A percentile compares a stretch with the other conserved stretches of the same genome.
phyloP scores from a whole-genome alignment of 768 basidiomycete species.

The Termitomyces sp. region DNA sequence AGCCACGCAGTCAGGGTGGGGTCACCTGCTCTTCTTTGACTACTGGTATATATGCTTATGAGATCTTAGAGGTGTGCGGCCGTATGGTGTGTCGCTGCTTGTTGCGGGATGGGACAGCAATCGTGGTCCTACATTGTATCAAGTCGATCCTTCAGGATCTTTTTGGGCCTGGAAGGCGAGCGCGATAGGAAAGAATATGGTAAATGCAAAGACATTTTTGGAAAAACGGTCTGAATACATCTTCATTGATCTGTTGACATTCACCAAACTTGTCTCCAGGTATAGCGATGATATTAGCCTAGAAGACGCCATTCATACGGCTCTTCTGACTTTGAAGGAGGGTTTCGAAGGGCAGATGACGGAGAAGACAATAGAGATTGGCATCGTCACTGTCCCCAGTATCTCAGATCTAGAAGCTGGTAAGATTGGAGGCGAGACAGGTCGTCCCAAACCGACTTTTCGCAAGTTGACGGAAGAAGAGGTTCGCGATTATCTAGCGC shows the following conservation, averaged over 20 bases:
- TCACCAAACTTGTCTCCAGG: conserved; percentile 40
- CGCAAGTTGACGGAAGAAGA: conserved; percentile 96
- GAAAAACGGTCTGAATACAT: conserved; percentile 72
- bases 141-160: conserved; percentile 97
- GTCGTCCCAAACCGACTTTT: conserved; percentile 83
- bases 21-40: conserved; percentile 24
- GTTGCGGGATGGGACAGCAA: conserved; percentile 96
- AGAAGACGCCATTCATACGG: conserved; percentile 98
- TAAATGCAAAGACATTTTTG: conserved; percentile 98
- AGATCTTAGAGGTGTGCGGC: conserved; percentile 83
- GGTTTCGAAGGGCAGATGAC: conserved; percentile 99
- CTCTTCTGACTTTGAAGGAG: conserved; percentile 95
- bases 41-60: conserved; percentile 24
- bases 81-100: conserved; percentile 96
- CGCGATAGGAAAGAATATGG: conserved; percentile 99
- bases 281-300: conserved; percentile 99
- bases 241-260: conserved; percentile 16
- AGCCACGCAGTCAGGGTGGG: conserved; percentile 96
- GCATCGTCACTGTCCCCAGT: conserved; percentile 89
- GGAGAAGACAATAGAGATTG: conserved; percentile 99
- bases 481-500: conserved; percentile 90
- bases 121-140: conserved; percentile 96
- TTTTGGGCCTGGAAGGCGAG: conserved; percentile 99
- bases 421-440: conserved; percentile 65
- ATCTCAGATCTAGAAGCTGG: conserved; percentile 64